Evolutionary conservation across 352 stramenopile species (phyloP), one percentile per base, ranked within the genome.

Genomic region (Pythium brachiatum): DNA sequence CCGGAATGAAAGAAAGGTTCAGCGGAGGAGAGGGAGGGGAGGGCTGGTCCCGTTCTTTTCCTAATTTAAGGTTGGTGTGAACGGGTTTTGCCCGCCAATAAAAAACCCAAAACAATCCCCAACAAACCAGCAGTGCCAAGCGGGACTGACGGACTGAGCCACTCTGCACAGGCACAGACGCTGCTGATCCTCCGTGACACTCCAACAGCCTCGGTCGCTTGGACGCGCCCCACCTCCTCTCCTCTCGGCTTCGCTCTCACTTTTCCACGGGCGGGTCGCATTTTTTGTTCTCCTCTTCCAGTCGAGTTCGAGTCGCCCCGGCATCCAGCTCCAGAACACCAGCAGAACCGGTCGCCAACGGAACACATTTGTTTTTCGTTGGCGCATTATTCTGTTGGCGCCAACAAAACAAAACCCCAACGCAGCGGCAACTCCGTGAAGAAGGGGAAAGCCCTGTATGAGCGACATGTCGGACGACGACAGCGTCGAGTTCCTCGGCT

Each of bases 21-120:
- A 69, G 62, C 62, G 57, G 43, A 51, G 53, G 53, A 59, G 53
- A 34, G 36, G 58, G 47, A 32, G 9, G 57, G 59, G 53, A 57
- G 44, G 20, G 63, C 56, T 27, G 34, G 57, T 61, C 54, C 59
- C 48, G 18, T 32, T 53, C 38, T 56, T 64, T 69, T 69, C 66
- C 66, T 73, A 73, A 73, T 69, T 73, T 73, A 73, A 73, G 60
- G 66, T 66, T 68, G 27, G 36, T n/a, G 9, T 18, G 34, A 25
- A 34, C 26, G 66, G 66, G 43, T 58, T 67, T 61, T 60, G 47
- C 64, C 64, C 63, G 63, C 63, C 58, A 56, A 60, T 56, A 54
- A 64, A 66, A 57, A 73, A 68, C 55, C 66, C 32, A 66, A 68
- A 71, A 71, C 43, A 50, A 72, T 56, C 23, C 31, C 57, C 58